Conservation (phyloP, 768 basidiomycete species). For the Ramaria sp. region DNA sequence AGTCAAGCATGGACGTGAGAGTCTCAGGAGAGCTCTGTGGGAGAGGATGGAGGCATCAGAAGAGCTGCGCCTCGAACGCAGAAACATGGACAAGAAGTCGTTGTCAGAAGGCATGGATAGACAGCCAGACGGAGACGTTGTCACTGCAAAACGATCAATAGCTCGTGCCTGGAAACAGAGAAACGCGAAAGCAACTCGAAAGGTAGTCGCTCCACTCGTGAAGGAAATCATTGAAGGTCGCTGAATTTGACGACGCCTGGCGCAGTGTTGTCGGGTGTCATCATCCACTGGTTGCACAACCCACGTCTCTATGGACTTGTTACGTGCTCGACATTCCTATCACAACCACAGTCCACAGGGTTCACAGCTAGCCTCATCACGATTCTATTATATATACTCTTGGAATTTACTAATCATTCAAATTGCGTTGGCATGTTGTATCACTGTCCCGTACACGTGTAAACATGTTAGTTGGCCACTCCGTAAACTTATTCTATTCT, state of each 20-base stretch:
- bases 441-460: too few relatives aligned
- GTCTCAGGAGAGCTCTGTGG: constrained; percentile 40
- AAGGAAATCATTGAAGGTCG: constrained; percentile 43
- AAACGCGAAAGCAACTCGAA: constrained; percentile 51
- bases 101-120: constrained; percentile 21
- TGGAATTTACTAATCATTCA: too few relatives aligned
- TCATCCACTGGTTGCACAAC: not conserved
- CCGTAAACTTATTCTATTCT: too few relatives aligned
- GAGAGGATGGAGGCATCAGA: constrained; percentile 45
- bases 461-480: too few relatives aligned
- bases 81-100: constrained; percentile 19
- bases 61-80: constrained; percentile 36
- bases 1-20: constrained; percentile 25
- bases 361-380: too few relatives aligned
- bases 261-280: not conserved
- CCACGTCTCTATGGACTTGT: too few relatives aligned
- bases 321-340: too few relatives aligned
- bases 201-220: constrained; percentile 55
- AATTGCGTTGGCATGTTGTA: too few relatives aligned
- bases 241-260: not conserved
- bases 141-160: constrained; percentile 17
- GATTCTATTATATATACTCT: too few relatives aligned
- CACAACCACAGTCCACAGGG: not conserved
- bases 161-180: constrained; percentile 54
- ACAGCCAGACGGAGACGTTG: constrained; percentile 6